Evolutionary conservation across 2,329 filamentous ascomycete genomes (phyloP).

Genomic region (Celoporthe dispersa): DNA sequence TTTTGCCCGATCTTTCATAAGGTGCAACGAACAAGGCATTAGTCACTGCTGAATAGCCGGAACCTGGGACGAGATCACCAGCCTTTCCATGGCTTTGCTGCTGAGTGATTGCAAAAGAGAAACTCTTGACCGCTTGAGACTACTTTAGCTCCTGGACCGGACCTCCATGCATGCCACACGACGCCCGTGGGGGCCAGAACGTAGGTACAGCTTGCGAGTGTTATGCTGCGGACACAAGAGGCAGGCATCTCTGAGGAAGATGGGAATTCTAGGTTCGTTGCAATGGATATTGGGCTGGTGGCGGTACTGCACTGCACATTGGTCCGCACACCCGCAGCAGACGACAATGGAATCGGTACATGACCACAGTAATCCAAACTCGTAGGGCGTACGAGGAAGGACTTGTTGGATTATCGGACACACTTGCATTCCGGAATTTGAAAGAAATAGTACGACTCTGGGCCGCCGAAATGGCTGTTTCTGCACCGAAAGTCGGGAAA

Average conservation of each 20-base stretch:
- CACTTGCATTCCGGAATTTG: neutral
- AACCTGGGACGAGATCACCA: neutral
- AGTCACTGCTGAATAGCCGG: neutral
- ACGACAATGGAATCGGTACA: neutral
- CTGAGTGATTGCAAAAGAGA: neutral
- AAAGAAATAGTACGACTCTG: neutral
- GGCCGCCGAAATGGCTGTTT: neutral
- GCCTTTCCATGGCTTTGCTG: neutral
- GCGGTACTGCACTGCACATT: neutral
- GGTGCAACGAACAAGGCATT: too few relatives aligned
- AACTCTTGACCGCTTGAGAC: neutral
- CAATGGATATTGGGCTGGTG: neutral
- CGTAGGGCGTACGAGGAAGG: too few relatives aligned
- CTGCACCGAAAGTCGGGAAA: neutral
- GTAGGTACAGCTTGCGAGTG: neutral
- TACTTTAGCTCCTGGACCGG: neutral
- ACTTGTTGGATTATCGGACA: neutral
- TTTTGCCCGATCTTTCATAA: too few relatives aligned
- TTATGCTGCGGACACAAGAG: neutral
- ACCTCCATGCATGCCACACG: neutral
- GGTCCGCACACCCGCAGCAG: neutral
- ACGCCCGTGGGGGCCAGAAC: neutral
- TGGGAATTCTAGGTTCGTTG: too few relatives aligned
- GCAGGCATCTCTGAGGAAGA: neutral
- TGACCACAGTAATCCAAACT: neutral